phyloP scores from a whole-genome alignment of 2,329 filamentous ascomycete species.

The Cladosporium sp. region DNA sequence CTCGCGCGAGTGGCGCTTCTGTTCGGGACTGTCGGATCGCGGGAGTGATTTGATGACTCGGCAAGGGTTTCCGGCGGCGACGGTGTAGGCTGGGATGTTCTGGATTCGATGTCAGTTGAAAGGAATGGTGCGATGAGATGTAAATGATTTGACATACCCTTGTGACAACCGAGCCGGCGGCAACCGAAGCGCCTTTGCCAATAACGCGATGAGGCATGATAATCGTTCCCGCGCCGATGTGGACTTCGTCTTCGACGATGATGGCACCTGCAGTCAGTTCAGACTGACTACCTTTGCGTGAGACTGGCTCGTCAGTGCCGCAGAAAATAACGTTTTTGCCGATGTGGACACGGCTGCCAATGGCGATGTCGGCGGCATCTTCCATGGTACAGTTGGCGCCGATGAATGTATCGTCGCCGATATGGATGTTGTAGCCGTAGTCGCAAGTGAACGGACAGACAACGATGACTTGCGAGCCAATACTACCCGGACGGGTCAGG shows the following conservation, averaged over 20 bases:
- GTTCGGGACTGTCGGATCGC: neutral
- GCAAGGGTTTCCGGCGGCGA: conserved; percentile 51
- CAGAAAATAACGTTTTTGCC: conserved; percentile 87
- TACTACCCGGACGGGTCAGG: conserved; percentile 34
- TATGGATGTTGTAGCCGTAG: conserved; percentile 91
- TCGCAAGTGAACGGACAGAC: conserved; percentile 90
- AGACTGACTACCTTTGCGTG: conserved; percentile 72
- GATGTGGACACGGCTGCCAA: conserved; percentile 71
- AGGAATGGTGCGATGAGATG: neutral
- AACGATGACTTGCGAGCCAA: conserved; percentile 76
- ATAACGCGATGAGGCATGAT: conserved; percentile 61
- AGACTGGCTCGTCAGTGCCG: conserved; percentile 71
- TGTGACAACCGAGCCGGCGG: conserved; percentile 58
- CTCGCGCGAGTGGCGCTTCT: conserved; percentile 9
- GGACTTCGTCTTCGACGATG: conserved; percentile 72
- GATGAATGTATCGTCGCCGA: conserved; percentile 83
- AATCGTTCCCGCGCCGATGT: conserved; percentile 63
- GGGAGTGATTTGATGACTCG: conserved; percentile 50
- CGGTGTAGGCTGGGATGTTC: conserved; percentile 50
- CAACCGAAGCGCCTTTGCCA: conserved; percentile 55
- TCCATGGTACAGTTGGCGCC: conserved; percentile 82
- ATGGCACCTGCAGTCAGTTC: conserved; percentile 71
- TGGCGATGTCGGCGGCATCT: conserved; percentile 79
- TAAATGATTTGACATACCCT: conserved; percentile 45
- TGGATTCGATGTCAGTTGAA: conserved; percentile 27